Evolutionary conservation across 495 filamentous ascomycete genomes (phyloP), one percentile per base, ranked within the genome.

Genomic region (Hyaloscypha hepaticicola): DNA sequence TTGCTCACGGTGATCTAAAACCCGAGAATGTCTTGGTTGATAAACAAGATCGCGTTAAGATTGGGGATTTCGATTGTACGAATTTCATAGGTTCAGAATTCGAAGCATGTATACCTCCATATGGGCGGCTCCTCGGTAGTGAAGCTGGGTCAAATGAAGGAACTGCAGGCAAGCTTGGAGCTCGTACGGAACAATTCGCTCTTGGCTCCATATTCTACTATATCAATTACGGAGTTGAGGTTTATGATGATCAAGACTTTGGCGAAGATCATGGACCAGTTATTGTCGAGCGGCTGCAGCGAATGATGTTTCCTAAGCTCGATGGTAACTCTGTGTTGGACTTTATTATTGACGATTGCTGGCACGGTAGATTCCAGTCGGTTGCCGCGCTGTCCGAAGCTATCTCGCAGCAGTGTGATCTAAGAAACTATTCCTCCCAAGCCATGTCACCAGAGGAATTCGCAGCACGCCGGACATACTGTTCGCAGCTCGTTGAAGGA

Each of bases 181-280:
- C 76, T 66, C 72, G 73, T 21, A 77, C 73, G 33, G 76, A 78
- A 63, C 72, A 74, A 55, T 78, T 79, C 26, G 74, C 74, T 16
- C 68, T 78, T 38, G 75, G 76, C 48, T 77, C 73, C n/a, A 55
- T 78, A 19, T 78, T 63, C 65, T 78, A 78, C 63, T 33, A 70
- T 0, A 77, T 77, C 12, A 77, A 75, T 60, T 76, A 79, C 45
- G 75, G 75, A 16, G 73, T 74, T 72, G 72, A 76, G 50, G 70
- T 78, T 65, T 76, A 76, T 65, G 68, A 67, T 24, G 70, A 78
- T 70, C 62, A 72, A 28, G 70, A 77, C 12, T 72, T 76, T 72
- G 71, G 71, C 51, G 63, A 72, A n/a, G 73, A 78, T 1, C 74
- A 78, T 73, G 72, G 73, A 22, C 72, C 66, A 33, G 72, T 66